These are phyloP conservation scores for Naganishia sp. DNA, from an alignment of 1,284 basidiomycete genomes.

Conservation along the genomic window DNA sequence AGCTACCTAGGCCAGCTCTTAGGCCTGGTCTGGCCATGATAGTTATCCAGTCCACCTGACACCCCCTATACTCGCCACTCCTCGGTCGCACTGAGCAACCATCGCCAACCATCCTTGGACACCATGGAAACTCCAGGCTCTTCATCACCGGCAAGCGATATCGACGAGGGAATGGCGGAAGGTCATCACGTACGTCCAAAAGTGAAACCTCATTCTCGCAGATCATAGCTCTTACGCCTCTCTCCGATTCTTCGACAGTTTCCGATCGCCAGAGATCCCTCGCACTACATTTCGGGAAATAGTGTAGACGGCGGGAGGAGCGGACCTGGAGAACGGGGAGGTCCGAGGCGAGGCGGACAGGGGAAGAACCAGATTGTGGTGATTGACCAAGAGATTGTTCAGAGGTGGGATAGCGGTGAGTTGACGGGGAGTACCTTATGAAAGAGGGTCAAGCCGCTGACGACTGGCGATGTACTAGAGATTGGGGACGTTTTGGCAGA, in stretches of 20 bases:
- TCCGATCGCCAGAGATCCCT: not conserved
- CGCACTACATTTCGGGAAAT: no score
- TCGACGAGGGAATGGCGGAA: not conserved
- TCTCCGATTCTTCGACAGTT: not conserved
- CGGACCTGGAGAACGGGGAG: not conserved
- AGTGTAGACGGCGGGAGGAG: not conserved
- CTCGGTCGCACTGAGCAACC: no score
- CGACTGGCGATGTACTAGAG: not conserved
- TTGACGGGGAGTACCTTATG: not conserved
- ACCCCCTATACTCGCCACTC: not conserved
- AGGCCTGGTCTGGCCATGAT: not conserved
- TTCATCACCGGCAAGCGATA: slow-evolving; percentile 2
- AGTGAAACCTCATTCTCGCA: not conserved
- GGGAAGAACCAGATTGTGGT: slow-evolving; percentile 16
- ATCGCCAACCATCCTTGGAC: not conserved
- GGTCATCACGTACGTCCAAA: not conserved
- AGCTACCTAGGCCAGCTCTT: not conserved
- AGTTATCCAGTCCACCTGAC: not conserved
- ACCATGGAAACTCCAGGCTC: slow-evolving; percentile 18
- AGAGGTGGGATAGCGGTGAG: slow-evolving; percentile 15
- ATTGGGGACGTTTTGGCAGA: slow-evolving; percentile 18
- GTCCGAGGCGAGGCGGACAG: not conserved
- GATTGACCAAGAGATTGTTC: not conserved
- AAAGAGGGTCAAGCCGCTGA: no score
- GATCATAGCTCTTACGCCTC: not conserved